Conservation (phyloP, 2,329 filamentous ascomycete species). For the Graphilbum ipis-grandicollis region DNA sequence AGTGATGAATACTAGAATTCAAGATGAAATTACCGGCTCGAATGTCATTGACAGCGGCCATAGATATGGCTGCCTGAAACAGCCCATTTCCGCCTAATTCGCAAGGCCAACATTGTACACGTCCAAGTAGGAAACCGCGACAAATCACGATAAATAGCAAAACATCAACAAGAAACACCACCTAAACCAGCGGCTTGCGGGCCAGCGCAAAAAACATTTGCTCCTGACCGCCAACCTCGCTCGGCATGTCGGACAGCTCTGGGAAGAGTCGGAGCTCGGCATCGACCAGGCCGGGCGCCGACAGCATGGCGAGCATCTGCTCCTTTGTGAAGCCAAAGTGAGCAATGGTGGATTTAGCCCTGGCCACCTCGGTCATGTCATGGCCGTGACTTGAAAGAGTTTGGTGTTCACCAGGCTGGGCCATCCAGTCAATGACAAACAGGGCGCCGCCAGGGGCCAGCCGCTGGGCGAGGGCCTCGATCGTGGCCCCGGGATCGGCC, state of each 20-base stretch:
- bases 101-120: too few relatives aligned
- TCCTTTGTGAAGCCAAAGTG: conserved; percentile 6
- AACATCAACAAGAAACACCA: too few relatives aligned
- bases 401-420: too few relatives aligned
- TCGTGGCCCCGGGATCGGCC: conserved; percentile 5
- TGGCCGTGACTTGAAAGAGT: too few relatives aligned
- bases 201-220: not conserved
- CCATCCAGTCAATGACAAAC: conserved; percentile 10
- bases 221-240: not conserved
- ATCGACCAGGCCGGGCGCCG: conserved; percentile 3
- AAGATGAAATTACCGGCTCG: too few relatives aligned
- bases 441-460: conserved; percentile 8
- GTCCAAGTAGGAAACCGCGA: too few relatives aligned
- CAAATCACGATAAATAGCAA: too few relatives aligned
- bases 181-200: too few relatives aligned
- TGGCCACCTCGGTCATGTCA: not conserved
- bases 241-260: not conserved
- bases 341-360: conserved; percentile 1
- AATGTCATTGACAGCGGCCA: too few relatives aligned
- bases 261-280: not conserved
- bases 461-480: conserved; percentile 6
- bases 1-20: too few relatives aligned
- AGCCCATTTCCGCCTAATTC: too few relatives aligned
- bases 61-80: too few relatives aligned
- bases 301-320: conserved; percentile 6